Percentiles rank a stretch among this genome's conserved stretches.
Conservation (phyloP, 2,329 filamentous ascomycete genomes). For the Colletotrichum sp. region DNA sequence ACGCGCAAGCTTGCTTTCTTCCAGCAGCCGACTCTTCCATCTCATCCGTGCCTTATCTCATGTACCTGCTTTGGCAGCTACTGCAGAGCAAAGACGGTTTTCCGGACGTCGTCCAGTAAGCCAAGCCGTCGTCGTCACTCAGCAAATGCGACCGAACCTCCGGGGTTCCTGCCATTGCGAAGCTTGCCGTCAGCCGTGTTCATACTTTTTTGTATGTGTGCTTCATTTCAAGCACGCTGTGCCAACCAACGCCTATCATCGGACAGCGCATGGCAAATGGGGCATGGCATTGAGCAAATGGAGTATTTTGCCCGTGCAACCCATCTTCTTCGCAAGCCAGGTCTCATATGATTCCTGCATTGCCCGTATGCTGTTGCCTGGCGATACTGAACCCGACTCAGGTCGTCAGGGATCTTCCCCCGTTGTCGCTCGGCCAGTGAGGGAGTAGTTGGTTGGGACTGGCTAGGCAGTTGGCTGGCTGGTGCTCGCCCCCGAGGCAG, state of each 20-base stretch:
- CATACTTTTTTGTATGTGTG: neutral
- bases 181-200: neutral
- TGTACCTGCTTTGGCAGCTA: neutral
- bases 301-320: neutral
- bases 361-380: constrained; percentile 6
- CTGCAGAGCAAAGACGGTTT: neutral
- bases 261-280: neutral
- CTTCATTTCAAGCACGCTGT: neutral
- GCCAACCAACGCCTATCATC: neutral
- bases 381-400: neutral
- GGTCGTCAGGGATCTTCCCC: constrained; percentile 3
- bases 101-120: neutral
- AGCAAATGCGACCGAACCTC: neutral
- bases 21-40: neutral
- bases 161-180: neutral
- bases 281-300: neutral
- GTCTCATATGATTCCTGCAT: constrained; percentile 16
- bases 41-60: neutral
- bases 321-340: neutral
- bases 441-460: neutral
- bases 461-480: neutral
- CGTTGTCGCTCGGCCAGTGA: neutral
- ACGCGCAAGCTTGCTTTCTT: constrained; percentile 15
- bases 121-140: neutral
- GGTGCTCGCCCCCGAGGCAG: neutral